A percentile compares a stretch with the other conserved stretches of the same genome.
These are phyloP conservation scores for Fusarium pseudonygamai DNA, from an alignment of 2,329 filamentous ascomycete genomes.

Conservation along the genomic window DNA sequence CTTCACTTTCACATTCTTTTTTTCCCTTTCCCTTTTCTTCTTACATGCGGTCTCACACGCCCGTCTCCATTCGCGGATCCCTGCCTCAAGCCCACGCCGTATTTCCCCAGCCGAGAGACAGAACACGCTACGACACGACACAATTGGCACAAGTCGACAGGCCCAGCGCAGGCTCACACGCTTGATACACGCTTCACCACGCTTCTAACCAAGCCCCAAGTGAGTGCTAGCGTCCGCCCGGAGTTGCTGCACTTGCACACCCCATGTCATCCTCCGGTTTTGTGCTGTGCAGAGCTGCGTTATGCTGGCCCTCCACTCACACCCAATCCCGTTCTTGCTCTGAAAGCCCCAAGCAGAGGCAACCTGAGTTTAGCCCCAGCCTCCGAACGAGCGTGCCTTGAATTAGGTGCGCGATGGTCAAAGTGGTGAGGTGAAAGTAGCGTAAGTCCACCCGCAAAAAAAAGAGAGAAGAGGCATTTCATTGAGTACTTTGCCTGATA, in stretches of 20 bases:
- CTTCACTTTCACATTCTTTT: conserved; percentile 1
- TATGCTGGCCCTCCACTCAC: conserved; percentile 31
- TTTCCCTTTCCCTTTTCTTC: background rate
- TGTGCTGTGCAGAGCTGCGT: conserved; percentile 13
- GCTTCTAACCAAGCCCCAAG: conserved; percentile 30
- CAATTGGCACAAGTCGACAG: conserved; percentile 40
- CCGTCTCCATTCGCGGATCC: conserved; percentile 41
- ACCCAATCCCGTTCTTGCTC: conserved; percentile 30
- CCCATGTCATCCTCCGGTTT: conserved; percentile 28
- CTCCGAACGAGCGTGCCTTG: conserved; percentile 37
- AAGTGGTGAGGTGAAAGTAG: conserved; percentile 31
- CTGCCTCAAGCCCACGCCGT: conserved; percentile 37
- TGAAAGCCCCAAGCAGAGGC: conserved; percentile 26
- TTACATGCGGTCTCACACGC: conserved; percentile 32
- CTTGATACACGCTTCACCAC: conserved; percentile 37
- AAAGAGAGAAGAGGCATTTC: background rate
- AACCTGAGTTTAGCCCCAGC: conserved; percentile 31
- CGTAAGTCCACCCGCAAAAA: conserved; percentile 16
- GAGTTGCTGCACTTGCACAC: conserved; percentile 29
- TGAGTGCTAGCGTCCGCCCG: conserved; percentile 28
- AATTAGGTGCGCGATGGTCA: conserved; percentile 21
- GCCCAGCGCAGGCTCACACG: conserved; percentile 32
- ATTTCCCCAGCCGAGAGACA: conserved; percentile 42
- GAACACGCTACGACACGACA: conserved; percentile 45
- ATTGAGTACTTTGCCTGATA: background rate